These are phyloP conservation scores for Thinopyrum elongatum DNA, from an alignment of 176 grass and related monocot species.

Conservation along the genomic window DNA sequence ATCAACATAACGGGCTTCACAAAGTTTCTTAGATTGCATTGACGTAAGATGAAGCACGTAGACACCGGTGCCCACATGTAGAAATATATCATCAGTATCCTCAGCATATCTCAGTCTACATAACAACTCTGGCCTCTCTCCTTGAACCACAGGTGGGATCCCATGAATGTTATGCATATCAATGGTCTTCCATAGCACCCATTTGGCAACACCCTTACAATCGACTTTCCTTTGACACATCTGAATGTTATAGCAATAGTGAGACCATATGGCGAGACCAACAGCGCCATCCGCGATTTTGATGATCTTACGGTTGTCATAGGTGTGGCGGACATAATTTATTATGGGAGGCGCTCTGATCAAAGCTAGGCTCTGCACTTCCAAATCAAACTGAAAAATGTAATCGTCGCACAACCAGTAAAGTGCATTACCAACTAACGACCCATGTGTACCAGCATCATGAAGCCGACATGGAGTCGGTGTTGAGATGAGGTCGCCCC, in stretches of 20 bases:
- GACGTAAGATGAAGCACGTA: not conserved
- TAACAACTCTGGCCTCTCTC: too few species aligned
- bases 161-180: too few species aligned
- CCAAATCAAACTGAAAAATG: not conserved
- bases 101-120: not conserved
- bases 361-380: not conserved
- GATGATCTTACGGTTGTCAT: not conserved
- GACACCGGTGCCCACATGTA: not conserved
- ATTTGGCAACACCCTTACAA: too few species aligned
- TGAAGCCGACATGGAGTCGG: not conserved
- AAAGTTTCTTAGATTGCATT: not conserved
- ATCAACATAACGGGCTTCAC: accelerated
- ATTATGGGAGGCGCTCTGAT: not conserved
- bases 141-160: too few species aligned
- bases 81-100: not conserved
- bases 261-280: not conserved
- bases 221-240: too few species aligned
- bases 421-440: not conserved
- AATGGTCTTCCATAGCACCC: too few species aligned
- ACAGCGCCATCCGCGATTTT: not conserved
- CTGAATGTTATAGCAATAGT: too few species aligned
- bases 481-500: not conserved
- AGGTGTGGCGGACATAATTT: not conserved
- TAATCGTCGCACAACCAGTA: not conserved
- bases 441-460: not conserved